Evolutionary conservation across 495 filamentous ascomycete species (phyloP), one percentile per base, ranked within the genome.

Genomic region (Daldinia bambusicola): DNA sequence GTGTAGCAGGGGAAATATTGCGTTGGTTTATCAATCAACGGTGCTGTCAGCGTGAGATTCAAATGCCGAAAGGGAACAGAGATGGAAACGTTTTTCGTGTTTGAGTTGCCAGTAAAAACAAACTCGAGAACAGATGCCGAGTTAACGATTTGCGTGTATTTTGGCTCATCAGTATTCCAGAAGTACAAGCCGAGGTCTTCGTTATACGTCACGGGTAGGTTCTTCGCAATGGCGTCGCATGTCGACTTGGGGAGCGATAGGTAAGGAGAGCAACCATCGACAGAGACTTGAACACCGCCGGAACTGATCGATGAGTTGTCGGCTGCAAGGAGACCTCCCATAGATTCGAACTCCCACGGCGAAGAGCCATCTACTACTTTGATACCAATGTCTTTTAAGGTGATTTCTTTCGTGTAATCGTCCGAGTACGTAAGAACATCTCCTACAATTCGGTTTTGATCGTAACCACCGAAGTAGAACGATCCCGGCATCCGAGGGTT

Each of bases 1-100:
- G 80, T 79, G 37, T 79, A 76, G 57, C 85, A 87, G 16, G 87
- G 87, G 67, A 89, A 86, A 69, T 88, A 89, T 7, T 72, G 77
- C 7, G 79, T 80, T 22, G 80, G 71, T 12, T 41, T 69, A 1
- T 74, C 73, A 26, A 86, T 80, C 12, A 88, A 75, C 0, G 87
- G 87, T 3, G 75, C 22, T 18, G 80, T 76, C 5, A 89, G 75
- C 1, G 84, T 86, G 12, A 89, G 82, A 55, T 84, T 85, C 4
- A 89, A 77, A 13, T 87, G 79, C 30, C 76, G 76, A 63, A 89
- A 84, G 2, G 86, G 86, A 9, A 87, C 81, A 14, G 86, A 87
- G 68, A 89, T 85, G 2, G 77, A 80, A 55, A 85, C 67, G 43
- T 82, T 80, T 31, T 74, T 65, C 7, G 67, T 74, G 2, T 72